These are phyloP conservation scores for Phytophthora cryptogea DNA, from an alignment of 352 stramenopile genomes.

Conservation along the genomic window DNA sequence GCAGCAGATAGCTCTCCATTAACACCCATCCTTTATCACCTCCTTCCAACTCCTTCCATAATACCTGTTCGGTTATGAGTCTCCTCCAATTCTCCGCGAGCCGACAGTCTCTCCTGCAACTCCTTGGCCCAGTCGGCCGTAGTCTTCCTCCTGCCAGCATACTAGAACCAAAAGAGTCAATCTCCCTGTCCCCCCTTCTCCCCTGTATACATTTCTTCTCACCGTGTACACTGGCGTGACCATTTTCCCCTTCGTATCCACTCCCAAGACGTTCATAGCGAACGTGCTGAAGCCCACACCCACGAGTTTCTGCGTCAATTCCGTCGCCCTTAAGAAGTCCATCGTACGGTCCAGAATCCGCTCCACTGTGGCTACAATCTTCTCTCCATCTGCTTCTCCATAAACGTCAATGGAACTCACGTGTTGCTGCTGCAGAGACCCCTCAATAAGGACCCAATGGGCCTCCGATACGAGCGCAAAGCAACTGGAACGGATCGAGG, in stretches of 20 bases:
- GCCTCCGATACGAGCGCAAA: conserved; percentile 60
- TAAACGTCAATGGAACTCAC: conserved; percentile 50
- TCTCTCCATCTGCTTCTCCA: conserved; percentile 58
- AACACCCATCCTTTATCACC: not conserved
- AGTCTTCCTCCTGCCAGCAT: conserved; percentile 54
- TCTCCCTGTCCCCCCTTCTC: not conserved
- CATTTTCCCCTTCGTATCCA: conserved; percentile 68
- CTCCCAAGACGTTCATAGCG: conserved; percentile 93
- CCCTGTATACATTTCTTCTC: conserved; percentile 1
- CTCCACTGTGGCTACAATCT: conserved; percentile 59
- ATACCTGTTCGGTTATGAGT: conserved; percentile 75
- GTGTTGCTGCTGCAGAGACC: conserved; percentile 70
- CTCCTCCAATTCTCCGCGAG: conserved; percentile 50
- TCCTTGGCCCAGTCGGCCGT: conserved; percentile 56
- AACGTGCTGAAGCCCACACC: conserved; percentile 93
- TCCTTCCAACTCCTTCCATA: not conserved
- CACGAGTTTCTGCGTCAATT: conserved; percentile 50
- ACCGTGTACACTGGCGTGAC: conserved; percentile 85
- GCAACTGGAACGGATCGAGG: conserved; percentile 90
- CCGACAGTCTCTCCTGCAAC: conserved; percentile 46
- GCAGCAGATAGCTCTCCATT: not conserved
- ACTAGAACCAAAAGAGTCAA: conserved; percentile 37
- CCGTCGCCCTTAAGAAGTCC: conserved; percentile 49
- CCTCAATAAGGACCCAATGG: conserved; percentile 68
- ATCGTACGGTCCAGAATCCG: conserved; percentile 50